Evolutionary conservation across 2,329 filamentous ascomycete species (phyloP), one percentile per base, ranked within the genome.

Genomic region (Aspergillus pseudotamarii): DNA sequence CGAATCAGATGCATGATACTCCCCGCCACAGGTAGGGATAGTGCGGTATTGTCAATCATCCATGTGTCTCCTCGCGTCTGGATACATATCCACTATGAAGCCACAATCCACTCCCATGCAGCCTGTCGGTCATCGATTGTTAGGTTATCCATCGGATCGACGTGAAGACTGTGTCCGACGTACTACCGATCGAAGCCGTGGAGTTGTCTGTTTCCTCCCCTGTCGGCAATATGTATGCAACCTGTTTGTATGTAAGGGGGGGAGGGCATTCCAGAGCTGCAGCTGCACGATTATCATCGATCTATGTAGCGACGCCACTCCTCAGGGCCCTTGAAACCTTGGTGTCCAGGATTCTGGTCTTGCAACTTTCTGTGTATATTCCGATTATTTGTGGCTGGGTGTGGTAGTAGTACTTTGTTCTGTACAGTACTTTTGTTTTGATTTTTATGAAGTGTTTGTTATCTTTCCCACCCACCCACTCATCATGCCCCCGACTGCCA

Each of bases 211-310:
- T 34, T 26, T 54, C 19, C 38, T 19, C 32, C 51, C 51, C 32
- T 38, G 32, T 55, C 34, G 51, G 51, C n/a, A 38, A 55, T 38
- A 36, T 23, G 34, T 38, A 38, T 55, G 51, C 34, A 36, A 38
- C 34, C 21, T 55, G 5, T 38, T n/a, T 38, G 51, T 41, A 54
- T 51, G 46, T 51, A 51, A 28, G 23, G 23, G 26, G 51, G 12
- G 32, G 32, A 26, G 32, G 26, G 32, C 51, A 55, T 55, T 55
- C 51, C 51, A 55, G 32, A 55, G 51, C 51, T 55, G 51, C 51
- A 55, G 32, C 32, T 55, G 51, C 51, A 55, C 51, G 51, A 55
- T 55, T 55, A 55, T 55, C 32, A 38, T 38, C 34, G 51, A 55
- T 41, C 51, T 11, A 55, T 55, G 21, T 21, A 26, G 32, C n/a